Base-by-base conservation (phyloP, 148 eudicot genomes). In the Amaranthus palmeri region DNA sequence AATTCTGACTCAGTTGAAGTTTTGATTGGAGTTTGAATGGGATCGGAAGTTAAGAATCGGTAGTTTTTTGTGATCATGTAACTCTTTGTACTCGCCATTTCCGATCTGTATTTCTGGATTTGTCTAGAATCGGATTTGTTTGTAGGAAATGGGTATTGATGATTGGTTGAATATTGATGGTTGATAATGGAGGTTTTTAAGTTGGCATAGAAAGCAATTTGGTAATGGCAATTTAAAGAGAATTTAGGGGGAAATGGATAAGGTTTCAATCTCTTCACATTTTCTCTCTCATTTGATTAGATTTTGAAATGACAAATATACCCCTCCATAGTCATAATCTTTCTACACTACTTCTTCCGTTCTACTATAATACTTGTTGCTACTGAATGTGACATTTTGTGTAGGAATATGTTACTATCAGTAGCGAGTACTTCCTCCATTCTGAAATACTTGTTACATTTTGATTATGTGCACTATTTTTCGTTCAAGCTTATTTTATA, bases 1-100 rank as follows among this genome's bases (percentile, higher is more conserved):
- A 85, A 78, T 76, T 86, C 90, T 4, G 49, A 48, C 14, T 65
- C 69, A 43, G 54, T 10, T 10, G 52, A 17, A 0, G 25, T 65
- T 3, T 11, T 46, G 14, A 43, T 49, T 5, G 66, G 3, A 6
- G 50, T 52, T 17, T 15, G 68, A n/a, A 58, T 54, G 6, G 42
- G 11, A 54, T 81, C 83, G 49, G 58, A 42, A 46, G 80, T 15
- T 13, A 81, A 51, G 65, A 77, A 86, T 1, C 83, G 77, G 84
- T 79, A 76, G 72, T 76, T 79, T 0, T 63, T 74, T 3, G 85
- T 59, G 72, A 79, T 77, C 49, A 52, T 58, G 76, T 75, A 83
- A 75, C 79, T 65, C 60, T 80, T 85, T 4, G 85, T 49, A 68
- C 77, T 81, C 62, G 86, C 85, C 86, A 81, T 81, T 52, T 43